phyloP scores from a whole-genome alignment of 192 early-diverging fungal genomes.

The Chytriomyces confervae region DNA sequence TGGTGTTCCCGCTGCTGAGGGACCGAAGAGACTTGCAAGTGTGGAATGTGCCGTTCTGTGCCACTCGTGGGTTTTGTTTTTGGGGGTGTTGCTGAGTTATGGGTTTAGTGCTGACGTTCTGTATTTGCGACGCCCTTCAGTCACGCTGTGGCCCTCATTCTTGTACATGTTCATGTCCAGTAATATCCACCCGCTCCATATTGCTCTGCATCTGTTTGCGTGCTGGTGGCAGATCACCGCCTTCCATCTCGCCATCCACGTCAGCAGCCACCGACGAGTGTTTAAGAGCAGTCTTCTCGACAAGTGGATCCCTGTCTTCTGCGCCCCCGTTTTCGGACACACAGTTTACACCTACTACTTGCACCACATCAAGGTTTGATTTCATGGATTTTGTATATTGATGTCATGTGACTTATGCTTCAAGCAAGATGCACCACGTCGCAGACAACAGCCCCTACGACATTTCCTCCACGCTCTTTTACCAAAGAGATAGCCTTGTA shows the following conservation, averaged over 20 bases:
- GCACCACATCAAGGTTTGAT: conserved; percentile 47
- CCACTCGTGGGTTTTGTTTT: conserved; percentile 12
- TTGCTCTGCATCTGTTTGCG: conserved; percentile 10
- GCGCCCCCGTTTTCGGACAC: conserved; percentile 41
- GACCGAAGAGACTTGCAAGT: conserved; percentile 30
- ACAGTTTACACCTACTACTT: conserved; percentile 45
- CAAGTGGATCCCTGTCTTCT: conserved; percentile 31
- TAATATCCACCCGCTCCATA: conserved; percentile 14
- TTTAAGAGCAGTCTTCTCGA: conserved; percentile 24
- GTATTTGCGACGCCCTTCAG: neutral
- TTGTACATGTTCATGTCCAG: conserved; percentile 21
- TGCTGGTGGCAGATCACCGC: conserved; percentile 25
- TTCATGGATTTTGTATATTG: neutral
- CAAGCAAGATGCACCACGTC: conserved; percentile 45
- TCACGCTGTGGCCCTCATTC: conserved; percentile 21
- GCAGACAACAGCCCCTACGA: conserved; percentile 50
- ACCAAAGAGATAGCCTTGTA: conserved; percentile 48
- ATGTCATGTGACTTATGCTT: neutral
- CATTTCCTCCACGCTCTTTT: conserved; percentile 41
- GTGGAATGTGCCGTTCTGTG: conserved; percentile 14
- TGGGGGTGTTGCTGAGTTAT: neutral
- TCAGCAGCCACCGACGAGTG: conserved; percentile 28
- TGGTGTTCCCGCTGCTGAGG: conserved; percentile 26
- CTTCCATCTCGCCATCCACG: conserved; percentile 46
- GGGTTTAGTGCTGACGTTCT: no score